Evolutionary conservation across 2,329 filamentous ascomycete genomes (phyloP), one percentile per base, ranked within the genome.

Genomic region (Dothideomycetes sp.): DNA sequence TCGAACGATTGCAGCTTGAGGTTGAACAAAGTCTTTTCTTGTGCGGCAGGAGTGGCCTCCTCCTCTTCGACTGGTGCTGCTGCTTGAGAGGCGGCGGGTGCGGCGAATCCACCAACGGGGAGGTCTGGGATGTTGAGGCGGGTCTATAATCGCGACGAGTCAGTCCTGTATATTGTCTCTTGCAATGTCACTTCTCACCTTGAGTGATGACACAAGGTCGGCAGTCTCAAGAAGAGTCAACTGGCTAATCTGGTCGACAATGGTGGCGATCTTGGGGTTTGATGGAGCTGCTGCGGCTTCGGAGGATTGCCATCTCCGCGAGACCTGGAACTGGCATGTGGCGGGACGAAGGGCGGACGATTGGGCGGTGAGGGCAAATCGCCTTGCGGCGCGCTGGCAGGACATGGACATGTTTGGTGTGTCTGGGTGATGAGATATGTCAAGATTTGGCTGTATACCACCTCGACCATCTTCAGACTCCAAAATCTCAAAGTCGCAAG

Each of bases 171-270:
- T 38, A 18, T 2, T 30, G 16, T 10, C 14, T 38, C 19, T 19
- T 31, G 17, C 12, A 37, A 11, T 3, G 2, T 7, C 9, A n/a
- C 31, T 19, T 19, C 57, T 39, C 67, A 96, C 91, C 84, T 98
- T 99, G 60, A 99, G 72, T 65, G 79, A 86, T 40, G 88, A 79
- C 40, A 99, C 91, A 45, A 99, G 73, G 61, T 96, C 91, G 43
- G 93, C 89, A 30, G 91, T 98, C 75, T 99, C 93, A 55, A 99
- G 70, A 43, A 99, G 74, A 33, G 88, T 98, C 75, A 99, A 81
- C 76, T 91, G 81, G 68, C 89, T 94, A 65, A 99, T 98, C 68
- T 98, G 88, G 63, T 98, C 88, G 57, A 99, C 91, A 58, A 99
- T 98, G 44, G 76, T 77, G 53, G 80, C 66, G 56, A 99, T 94